Evolutionary conservation across 2,329 filamentous ascomycete species (phyloP).

Genomic region (Fusarium udum): DNA sequence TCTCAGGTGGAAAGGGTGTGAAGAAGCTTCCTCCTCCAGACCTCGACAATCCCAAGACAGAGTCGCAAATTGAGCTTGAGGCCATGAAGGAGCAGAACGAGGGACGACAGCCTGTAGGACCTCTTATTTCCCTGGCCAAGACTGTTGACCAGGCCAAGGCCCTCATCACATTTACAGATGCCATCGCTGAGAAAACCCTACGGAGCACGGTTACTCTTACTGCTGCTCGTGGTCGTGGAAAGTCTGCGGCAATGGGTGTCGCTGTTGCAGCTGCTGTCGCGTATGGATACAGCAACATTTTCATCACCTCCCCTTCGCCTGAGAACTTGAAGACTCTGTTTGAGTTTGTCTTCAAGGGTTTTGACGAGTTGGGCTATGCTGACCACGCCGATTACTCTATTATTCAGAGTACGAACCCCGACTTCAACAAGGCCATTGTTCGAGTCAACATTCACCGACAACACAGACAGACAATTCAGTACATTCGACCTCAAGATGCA

Average conservation of each 20-base stretch:
- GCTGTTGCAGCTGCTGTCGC: slow-evolving; percentile 94
- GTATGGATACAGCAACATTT: slow-evolving; percentile 98
- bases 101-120: slow-evolving; percentile 86
- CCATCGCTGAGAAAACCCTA: slow-evolving; percentile 94
- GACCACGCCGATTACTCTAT: slow-evolving; percentile 98
- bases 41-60: slow-evolving; percentile 75
- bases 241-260: slow-evolving; percentile 94
- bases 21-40: slow-evolving; percentile 81
- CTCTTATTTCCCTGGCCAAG: slow-evolving; percentile 83
- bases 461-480: slow-evolving; percentile 97
- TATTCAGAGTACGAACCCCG: slow-evolving; percentile 96
- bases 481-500: slow-evolving; percentile 95
- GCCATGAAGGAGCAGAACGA: slow-evolving; percentile 86
- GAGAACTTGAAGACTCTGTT: slow-evolving; percentile 99
- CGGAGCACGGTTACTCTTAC: slow-evolving; percentile 93
- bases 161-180: slow-evolving; percentile 94
- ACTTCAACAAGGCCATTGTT: slow-evolving; percentile 99
- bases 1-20: slow-evolving; percentile 93
- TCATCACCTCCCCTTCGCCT: slow-evolving; percentile 96
- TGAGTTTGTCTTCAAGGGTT: slow-evolving; percentile 98
- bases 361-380: slow-evolving; percentile 91
- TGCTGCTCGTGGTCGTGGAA: slow-evolving; percentile 92
- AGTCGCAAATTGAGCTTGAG: slow-evolving; percentile 79
- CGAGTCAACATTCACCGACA: slow-evolving; percentile 94
- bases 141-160: slow-evolving; percentile 97